Base-by-base conservation (phyloP, 208 protist species). In the Leishmania mexicana region DNA sequence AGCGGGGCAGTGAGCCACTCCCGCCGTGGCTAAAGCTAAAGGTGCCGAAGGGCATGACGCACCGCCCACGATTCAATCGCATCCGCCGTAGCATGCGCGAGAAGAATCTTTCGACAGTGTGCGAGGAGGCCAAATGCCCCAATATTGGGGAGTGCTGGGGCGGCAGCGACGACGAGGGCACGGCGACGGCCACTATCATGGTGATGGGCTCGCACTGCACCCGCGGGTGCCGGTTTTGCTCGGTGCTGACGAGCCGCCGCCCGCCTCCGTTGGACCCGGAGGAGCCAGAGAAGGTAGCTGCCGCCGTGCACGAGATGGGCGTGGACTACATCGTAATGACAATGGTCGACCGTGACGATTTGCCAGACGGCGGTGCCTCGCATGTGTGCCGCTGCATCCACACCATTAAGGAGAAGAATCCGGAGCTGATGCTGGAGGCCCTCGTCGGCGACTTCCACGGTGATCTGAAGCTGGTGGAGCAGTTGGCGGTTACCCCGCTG, bases 81-180 rank as follows among this genome's bases (percentile, higher is more conserved):
- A 94, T 98, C 31, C 91, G 92, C 42, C 83, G 81, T 42, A 92
- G 87, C 53, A 96, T 98, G 91, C 88, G 93, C 24, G 92, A 90
- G 65, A 96, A 97, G 80, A 92, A 94, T 67, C 91, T 98, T 10
- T 95, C 95, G 17, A 98, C 96, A 3, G 95, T 98, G 47, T 98
- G 96, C 76, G 93, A 98, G 76, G 95, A 98, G 86, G 99, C 98
- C n/a, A 98, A 98, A 77, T 99, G 99, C 89, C 98, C 98, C 5
- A 99, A 99, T 89, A 99, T 99, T 85, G 98, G 98, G 28, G 98
- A 99, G 88, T 99, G 99, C 92, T 99, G 99, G 98, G 98, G 98
- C 57, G 98, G 85, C 77, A 88, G 86, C 21, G 91, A 93, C 73
- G 87, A 97, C 75, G 87, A 98, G 54, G 88, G 93, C 68, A 88